Base-by-base conservation (phyloP, 371 early-diverging fungal species). In the Mycotypha africana region DNA sequence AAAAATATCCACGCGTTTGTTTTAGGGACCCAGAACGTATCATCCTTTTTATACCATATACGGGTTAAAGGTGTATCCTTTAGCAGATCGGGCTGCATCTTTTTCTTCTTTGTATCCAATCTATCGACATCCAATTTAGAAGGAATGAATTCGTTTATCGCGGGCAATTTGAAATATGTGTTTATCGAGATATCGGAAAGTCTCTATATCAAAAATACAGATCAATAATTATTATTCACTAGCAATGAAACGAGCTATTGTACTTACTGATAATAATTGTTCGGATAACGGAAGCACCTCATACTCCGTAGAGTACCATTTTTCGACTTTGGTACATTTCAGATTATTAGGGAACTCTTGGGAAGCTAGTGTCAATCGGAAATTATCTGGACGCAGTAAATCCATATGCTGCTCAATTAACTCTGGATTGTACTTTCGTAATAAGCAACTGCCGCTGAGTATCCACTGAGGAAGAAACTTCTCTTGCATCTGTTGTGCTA, bases 31-130 rank as follows among this genome's bases (percentile, higher is more conserved):
- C 70, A 82, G 61, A 92, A 96, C 3, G 79, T 82, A 59, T 93
- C 93, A 59, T 95, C 95, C 51, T 85, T 84, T 63, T 94, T 93
- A 56, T 90, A 84, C 97, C 97, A 96, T 33, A 95, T 57, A 31
- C 91, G 80, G 6, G 68, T 58, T 10, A 80, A 51, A 20, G 80
- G 62, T 15, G 79, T 79, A 23, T 92, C 89, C 43, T 72, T 63
- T 22, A 89, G 73, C 45, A 87, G 59, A 12, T 60, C 39, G 20
- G 85, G 86, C 5, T 65, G 70, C 0, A 26, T 63, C n/a, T 59
- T 47, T 14, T 67, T 74, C 17, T 54, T 53, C 11, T 52, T 46
- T 2, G 77, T 64, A 21, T 49, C 44, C 11, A 56, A 37, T 47
- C 74, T 71, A 31, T 66, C 52, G 0, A 73, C 69, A 36, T 81